Conservation (phyloP, 371 early-diverging fungal genomes). For the Coemansia sp. region DNA sequence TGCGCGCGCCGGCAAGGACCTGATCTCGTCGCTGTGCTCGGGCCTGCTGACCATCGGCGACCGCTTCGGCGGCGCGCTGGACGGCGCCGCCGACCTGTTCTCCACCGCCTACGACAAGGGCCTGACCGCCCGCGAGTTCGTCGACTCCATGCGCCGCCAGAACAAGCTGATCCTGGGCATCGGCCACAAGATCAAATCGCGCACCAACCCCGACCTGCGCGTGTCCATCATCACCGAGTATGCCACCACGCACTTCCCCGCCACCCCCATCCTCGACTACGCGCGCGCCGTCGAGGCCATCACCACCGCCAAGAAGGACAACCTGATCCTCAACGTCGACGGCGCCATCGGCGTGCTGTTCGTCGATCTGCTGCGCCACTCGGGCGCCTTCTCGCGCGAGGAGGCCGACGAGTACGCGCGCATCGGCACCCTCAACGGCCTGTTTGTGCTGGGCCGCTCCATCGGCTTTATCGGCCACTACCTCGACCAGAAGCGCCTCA, state of each 20-base stretch:
- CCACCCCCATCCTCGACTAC: conserved; percentile 85
- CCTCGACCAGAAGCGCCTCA: conserved; percentile 95
- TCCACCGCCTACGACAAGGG: conserved; percentile 86
- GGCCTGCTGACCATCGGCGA: conserved; percentile 96
- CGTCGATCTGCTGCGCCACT: conserved; percentile 90
- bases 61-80: conserved; percentile 96
- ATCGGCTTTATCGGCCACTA: conserved; percentile 97
- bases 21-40: conserved; percentile 90
- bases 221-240: conserved; percentile 92
- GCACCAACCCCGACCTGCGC: conserved; percentile 97
- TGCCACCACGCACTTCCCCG: conserved; percentile 87
- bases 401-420: conserved; percentile 96
- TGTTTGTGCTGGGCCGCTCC: conserved; percentile 93
- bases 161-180: conserved; percentile 95
- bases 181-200: conserved; percentile 98
- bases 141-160: conserved; percentile 85
- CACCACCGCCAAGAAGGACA: conserved; percentile 97
- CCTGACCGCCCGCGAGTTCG: conserved; percentile 87
- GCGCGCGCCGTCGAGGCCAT: conserved; percentile 93
- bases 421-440: conserved; percentile 95
- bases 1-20: conserved; percentile 97
- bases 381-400: conserved; percentile 89
- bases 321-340: conserved; percentile 96
- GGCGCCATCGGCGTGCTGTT: conserved; percentile 95
- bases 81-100: conserved; percentile 93